Conservation (phyloP, 306 rosid genomes). For the Erythrophleum fordii region DNA sequence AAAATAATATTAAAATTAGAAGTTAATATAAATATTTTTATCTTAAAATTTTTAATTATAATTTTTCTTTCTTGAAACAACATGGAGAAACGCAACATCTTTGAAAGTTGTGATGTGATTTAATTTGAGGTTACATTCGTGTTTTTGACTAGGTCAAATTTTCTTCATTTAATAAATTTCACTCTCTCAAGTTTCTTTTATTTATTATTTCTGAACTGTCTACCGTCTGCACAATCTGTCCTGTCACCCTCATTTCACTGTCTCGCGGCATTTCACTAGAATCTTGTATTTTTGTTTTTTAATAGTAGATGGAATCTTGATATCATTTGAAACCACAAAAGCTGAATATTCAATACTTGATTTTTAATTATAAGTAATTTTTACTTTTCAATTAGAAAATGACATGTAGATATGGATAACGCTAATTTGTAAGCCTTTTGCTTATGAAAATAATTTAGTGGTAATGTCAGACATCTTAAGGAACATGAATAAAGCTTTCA, state of each 20-base stretch:
- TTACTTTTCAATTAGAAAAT: background rate
- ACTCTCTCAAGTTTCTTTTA: background rate
- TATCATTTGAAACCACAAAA: background rate
- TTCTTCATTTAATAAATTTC: background rate
- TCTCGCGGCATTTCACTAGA: background rate
- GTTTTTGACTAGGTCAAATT: constrained; percentile 47
- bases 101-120: constrained; percentile 24
- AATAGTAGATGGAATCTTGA: background rate
- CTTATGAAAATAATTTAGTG: background rate
- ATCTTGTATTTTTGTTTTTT: background rate
- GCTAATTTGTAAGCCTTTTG: background rate
- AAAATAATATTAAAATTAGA: no score
- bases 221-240: background rate
- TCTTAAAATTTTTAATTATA: no score
- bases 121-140: constrained; percentile 9
- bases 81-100: background rate
- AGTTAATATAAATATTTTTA: no score
- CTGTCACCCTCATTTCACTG: background rate
- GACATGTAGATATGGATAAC: no score
- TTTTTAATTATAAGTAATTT: background rate
- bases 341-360: constrained; percentile 1
- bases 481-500: no score
- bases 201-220: background rate
- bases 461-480: no score
- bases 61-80: no score